These are phyloP conservation scores for Paratinospora sagittata DNA, from an alignment of 164 flowering plant genomes.

Conservation along the genomic window DNA sequence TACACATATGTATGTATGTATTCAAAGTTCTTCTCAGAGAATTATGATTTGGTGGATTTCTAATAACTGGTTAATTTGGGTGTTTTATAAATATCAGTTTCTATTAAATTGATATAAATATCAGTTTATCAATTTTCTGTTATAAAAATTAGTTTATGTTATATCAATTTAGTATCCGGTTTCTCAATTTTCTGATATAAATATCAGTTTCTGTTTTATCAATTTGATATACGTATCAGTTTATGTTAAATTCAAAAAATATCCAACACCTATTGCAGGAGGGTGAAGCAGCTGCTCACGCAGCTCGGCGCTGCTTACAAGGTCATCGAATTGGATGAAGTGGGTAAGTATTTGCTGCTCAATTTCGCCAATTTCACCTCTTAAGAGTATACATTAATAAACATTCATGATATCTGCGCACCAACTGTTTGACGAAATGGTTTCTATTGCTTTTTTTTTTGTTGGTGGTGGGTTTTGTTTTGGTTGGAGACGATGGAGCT, in stretches of 20 bases:
- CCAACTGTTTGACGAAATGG: background rate
- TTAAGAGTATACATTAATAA: too few relatives aligned
- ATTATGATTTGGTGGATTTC: background rate
- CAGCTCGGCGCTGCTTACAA: constrained; percentile 46
- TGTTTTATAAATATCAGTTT: constrained; percentile 34
- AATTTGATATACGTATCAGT: too few relatives aligned
- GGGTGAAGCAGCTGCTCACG: constrained; percentile 52
- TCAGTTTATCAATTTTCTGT: too few relatives aligned
- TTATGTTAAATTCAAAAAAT: too few relatives aligned
- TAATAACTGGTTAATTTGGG: background rate
- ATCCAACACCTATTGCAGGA: constrained; percentile 51
- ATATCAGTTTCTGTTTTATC: too few relatives aligned
- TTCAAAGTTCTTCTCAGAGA: background rate
- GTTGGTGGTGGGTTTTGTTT: background rate
- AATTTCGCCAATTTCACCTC: background rate
- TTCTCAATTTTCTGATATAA: too few relatives aligned
- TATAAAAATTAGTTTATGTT: too few relatives aligned
- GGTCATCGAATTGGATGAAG: constrained; percentile 51
- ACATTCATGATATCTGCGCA: too few relatives aligned
- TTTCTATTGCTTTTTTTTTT: background rate
- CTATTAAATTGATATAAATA: too few relatives aligned
- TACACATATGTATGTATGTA: too few relatives aligned
- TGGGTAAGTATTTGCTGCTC: constrained; percentile 26
- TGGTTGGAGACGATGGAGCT: constrained; percentile 50
- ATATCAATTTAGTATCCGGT: too few relatives aligned